Evolutionary conservation across 1,284 basidiomycete genomes (phyloP).

Genomic region (Trametes pubescens): DNA sequence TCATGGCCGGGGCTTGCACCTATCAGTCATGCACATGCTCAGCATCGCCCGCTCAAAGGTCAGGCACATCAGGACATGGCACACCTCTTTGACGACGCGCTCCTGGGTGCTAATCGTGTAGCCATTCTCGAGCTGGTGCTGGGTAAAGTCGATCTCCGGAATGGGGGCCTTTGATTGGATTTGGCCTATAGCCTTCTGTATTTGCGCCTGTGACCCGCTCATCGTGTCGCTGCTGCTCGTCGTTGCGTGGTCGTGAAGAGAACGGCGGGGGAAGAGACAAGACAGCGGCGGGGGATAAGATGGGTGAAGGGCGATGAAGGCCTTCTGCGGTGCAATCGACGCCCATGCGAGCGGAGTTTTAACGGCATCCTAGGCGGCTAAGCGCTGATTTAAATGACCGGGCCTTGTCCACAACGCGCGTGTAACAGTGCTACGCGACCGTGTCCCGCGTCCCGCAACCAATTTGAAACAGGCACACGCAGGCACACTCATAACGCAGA

Average conservation of each 20-base stretch:
- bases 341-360: conserved; percentile 33
- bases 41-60: not conserved
- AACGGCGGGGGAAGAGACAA: conserved; percentile 18
- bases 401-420: conserved; percentile 6
- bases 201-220: conserved; percentile 55
- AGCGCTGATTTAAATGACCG: no score
- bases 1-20: conserved; percentile 97
- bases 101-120: conserved; percentile 87
- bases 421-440: not conserved
- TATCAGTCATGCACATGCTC: conserved; percentile 43
- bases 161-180: conserved; percentile 71
- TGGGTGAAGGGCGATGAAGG: conserved; percentile 32
- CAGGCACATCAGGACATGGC: conserved; percentile 29
- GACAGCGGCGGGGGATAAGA: conserved; percentile 32
- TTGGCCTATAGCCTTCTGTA: conserved; percentile 79
- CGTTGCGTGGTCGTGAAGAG: conserved; percentile 21
- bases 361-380: conserved; percentile 30
- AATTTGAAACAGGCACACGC: not conserved
- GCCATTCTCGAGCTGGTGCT: conserved; percentile 90
- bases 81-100: conserved; percentile 84
- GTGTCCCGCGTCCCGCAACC: conserved; percentile 4
- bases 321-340: conserved; percentile 32
- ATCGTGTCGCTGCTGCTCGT: conserved; percentile 35
- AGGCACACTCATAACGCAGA: not conserved
- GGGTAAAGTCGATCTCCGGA: conserved; percentile 87